These are phyloP conservation scores for Backusella sp. DNA, from an alignment of 192 early-diverging fungal genomes.

Conservation along the genomic window DNA sequence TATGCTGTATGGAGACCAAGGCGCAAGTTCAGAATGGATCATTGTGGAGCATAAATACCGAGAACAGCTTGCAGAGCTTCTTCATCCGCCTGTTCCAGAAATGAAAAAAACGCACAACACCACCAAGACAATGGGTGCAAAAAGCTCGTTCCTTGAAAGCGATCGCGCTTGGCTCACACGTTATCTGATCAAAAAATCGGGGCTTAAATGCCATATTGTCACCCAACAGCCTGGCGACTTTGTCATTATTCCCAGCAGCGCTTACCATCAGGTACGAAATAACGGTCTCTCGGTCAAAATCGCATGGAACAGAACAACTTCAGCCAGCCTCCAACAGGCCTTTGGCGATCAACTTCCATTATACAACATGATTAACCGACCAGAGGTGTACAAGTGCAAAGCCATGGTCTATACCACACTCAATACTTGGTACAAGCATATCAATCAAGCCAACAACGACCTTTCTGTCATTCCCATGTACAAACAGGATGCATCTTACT, in stretches of 20 bases:
- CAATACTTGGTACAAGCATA: neutral
- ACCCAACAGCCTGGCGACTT: conserved; percentile 33
- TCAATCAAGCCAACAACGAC: neutral
- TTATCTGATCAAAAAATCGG: neutral
- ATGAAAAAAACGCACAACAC: neutral
- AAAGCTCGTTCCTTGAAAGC: conserved; percentile 26
- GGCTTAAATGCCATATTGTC: conserved; percentile 20
- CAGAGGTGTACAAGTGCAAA: conserved; percentile 27
- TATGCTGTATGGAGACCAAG: conserved; percentile 22
- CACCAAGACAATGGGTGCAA: neutral
- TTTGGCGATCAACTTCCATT: conserved; percentile 18
- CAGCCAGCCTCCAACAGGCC: neutral
- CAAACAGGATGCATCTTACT: neutral
- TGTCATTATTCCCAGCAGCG: conserved; percentile 33
- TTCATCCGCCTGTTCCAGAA: neutral
- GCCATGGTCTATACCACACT: conserved; percentile 17
- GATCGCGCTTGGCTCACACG: conserved; percentile 16
- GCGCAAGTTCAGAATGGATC: conserved; percentile 22
- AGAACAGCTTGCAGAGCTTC: neutral
- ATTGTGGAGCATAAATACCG: conserved; percentile 9
- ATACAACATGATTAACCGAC: conserved; percentile 23
- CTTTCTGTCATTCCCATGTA: neutral
- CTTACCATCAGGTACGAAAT: conserved; percentile 35
- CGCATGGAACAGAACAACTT: conserved; percentile 29
- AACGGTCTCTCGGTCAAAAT: conserved; percentile 25